Evolutionary conservation across 176 grass and related monocot genomes (phyloP).

Genomic region (Echinochloa phyllopogon): DNA sequence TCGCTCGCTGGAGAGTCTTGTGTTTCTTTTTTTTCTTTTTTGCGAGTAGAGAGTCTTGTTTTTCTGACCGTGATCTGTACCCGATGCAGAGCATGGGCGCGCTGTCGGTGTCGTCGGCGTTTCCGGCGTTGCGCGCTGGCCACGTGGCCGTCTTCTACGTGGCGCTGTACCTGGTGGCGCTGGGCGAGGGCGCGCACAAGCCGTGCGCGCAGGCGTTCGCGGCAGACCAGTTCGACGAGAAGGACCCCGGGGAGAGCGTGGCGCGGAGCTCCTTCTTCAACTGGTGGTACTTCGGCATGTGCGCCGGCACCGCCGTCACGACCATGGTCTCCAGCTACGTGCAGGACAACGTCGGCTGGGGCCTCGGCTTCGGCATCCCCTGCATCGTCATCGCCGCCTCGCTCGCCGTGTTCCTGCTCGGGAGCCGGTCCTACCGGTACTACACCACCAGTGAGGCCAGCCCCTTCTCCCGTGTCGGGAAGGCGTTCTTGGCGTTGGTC

Average conservation of each 20-base stretch:
- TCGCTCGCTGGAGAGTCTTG: not conserved
- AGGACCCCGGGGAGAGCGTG: conserved; percentile 44
- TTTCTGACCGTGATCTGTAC: not conserved
- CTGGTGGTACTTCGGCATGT: conserved; percentile 85
- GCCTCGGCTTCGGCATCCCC: conserved; percentile 76
- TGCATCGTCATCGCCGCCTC: conserved; percentile 51
- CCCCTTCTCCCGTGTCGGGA: conserved; percentile 51
- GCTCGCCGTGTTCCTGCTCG: conserved; percentile 56
- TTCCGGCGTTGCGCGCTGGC: conserved; percentile 18
- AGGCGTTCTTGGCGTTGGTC: conserved; percentile 23
- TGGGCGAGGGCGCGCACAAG: conserved; percentile 70
- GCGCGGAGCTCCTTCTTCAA: conserved; percentile 82
- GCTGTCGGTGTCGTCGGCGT: conserved; percentile 51
- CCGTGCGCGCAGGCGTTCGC: conserved; percentile 67
- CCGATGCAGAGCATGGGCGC: conserved; percentile 57
- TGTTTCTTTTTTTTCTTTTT: too few relatives aligned
- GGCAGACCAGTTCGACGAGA: conserved; percentile 72
- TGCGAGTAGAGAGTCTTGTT: too few relatives aligned
- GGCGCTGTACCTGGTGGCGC: conserved; percentile 67
- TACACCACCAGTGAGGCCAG: conserved; percentile 43
- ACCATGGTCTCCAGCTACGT: conserved; percentile 61
- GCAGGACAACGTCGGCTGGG: conserved; percentile 74
- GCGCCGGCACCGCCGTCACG: conserved; percentile 48
- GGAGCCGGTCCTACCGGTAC: conserved; percentile 53
- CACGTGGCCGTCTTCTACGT: conserved; percentile 70